Base-by-base conservation (phyloP, 2,329 filamentous ascomycete genomes). In the Talaromyces sp. region DNA sequence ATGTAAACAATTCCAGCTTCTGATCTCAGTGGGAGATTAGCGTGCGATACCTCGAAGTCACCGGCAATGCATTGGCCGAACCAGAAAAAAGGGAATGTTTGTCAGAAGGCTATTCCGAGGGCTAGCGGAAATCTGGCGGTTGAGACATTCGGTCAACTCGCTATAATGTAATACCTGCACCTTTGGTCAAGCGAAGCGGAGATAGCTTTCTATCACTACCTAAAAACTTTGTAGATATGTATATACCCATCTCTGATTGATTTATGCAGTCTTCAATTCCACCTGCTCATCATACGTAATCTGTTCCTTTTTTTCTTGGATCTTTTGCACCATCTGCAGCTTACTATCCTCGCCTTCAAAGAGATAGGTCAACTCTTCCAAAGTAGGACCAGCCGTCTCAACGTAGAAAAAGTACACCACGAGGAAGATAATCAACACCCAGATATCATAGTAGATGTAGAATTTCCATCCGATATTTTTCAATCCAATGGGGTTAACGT, bases 311-410 rank as follows among this genome's bases (percentile, higher is more conserved):
- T 54, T 33, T 54, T 56, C 27, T 3, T 45, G 39, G 27, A 62
- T 37, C 61, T 25, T 56, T 10, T 62, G 27, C 13, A 47, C 45
- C 45, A 54, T 56, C 37, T 41, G 22, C 15, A 31, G 45, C 25
- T 62, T 62, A 9, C 31, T 37, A 35, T 62, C 61, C 15, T 62
- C 49, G n/a, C 47, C 61, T 22, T 62, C 61, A 33, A 62, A 62
- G 17, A 62, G 31, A 47, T 62, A 62, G 9, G 57, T 43, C 56
- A 65, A 35, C 33, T 72, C 68, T 67, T 77, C 73, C 50, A 78
- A 62, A 67, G 73, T 75, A 50, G 67, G 41, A 67, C 75, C 65
- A 70, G 75, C 54, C 8, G 74, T 77, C 69, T 78, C 75, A 0
- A 76, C 33, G 71, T 66, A 49, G 71, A 67, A 67, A 62, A 70